Evolutionary conservation across 1,284 basidiomycete genomes (phyloP).

Genomic region (Apiotrichum siamense): DNA sequence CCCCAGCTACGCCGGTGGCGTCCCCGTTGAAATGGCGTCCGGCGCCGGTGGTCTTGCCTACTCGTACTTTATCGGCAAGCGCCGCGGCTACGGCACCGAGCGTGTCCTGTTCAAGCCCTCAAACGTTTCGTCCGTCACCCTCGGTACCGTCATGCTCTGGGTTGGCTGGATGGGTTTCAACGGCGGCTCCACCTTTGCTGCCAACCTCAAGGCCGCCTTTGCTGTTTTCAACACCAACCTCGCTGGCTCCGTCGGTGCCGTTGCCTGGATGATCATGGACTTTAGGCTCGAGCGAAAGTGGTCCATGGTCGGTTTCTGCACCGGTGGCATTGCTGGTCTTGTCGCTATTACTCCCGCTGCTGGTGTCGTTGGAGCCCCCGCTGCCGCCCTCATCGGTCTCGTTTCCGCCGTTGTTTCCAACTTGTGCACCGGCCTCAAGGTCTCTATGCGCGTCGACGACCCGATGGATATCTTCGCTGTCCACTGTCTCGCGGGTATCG

Average conservation of each 20-base stretch:
- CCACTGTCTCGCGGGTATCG: slow-evolving; percentile 82
- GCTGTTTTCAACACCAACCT: slow-evolving; percentile 82
- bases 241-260: slow-evolving; percentile 54
- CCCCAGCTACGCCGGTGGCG: slow-evolving; percentile 58
- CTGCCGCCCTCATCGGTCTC: slow-evolving; percentile 64
- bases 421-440: slow-evolving; percentile 74
- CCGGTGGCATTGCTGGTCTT: slow-evolving; percentile 59
- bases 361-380: slow-evolving; percentile 50
- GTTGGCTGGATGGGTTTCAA: slow-evolving; percentile 65
- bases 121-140: slow-evolving; percentile 71
- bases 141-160: slow-evolving; percentile 86
- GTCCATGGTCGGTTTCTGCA: slow-evolving; percentile 80
- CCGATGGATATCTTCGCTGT: slow-evolving; percentile 73
- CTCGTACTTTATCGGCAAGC: slow-evolving; percentile 59
- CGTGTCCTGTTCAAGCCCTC: slow-evolving; percentile 84
- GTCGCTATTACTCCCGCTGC: slow-evolving; percentile 72
- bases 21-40: slow-evolving; percentile 87
- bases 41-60: slow-evolving; percentile 81
- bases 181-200: slow-evolving; percentile 73
- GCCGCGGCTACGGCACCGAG: slow-evolving; percentile 65
- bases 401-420: slow-evolving; percentile 72
- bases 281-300: slow-evolving; percentile 71
- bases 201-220: slow-evolving; percentile 79
- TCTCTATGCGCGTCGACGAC: slow-evolving; percentile 45
- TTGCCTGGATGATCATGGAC: slow-evolving; percentile 85